Conservation (phyloP, 768 basidiomycete species). For the Rhodosporidiobolus odoratus region DNA sequence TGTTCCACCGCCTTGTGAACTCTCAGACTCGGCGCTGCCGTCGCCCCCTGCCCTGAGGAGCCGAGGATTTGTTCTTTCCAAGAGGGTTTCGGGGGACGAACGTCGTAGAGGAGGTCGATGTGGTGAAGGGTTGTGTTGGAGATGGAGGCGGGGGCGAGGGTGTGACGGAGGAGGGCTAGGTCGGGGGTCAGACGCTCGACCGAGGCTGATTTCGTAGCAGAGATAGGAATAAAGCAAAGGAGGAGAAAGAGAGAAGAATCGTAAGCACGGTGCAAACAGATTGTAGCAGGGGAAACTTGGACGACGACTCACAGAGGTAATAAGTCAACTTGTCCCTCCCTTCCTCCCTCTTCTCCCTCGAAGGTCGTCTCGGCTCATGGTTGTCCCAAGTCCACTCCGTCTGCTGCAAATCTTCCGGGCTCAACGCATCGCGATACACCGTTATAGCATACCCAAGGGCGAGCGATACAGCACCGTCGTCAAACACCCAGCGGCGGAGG, state of each 20-base stretch:
- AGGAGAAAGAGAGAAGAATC: not conserved
- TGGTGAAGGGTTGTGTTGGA: not conserved
- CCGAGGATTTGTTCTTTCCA: not conserved
- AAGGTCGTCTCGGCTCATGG: not conserved
- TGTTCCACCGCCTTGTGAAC: not conserved
- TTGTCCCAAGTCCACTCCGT: slow-evolving; percentile 29
- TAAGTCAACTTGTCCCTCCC: slow-evolving; percentile 28
- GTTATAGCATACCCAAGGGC: slow-evolving; percentile 28
- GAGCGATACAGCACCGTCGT: slow-evolving; percentile 17
- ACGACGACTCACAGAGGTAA: slow-evolving; percentile 25
- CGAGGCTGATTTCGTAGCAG: not conserved
- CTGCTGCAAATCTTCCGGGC: not conserved
- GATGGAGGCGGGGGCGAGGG: slow-evolving; percentile 4
- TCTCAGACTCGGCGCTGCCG: not conserved
- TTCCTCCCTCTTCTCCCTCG: not conserved
- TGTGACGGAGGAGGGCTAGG: slow-evolving; percentile 24
- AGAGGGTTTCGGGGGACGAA: not conserved
- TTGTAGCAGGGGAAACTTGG: not conserved
- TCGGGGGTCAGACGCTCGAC: slow-evolving; percentile 18
- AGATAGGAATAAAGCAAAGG: not conserved
- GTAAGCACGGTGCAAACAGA: not conserved
- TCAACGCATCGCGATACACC: slow-evolving; percentile 13
- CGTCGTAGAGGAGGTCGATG: slow-evolving; percentile 24
- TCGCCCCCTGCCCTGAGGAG: not conserved
- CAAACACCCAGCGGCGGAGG: slow-evolving; percentile 33